Evolutionary conservation across 1,284 basidiomycete genomes (phyloP), one percentile per base, ranked within the genome.

Genomic region (Neotropicomus parvogracilis): DNA sequence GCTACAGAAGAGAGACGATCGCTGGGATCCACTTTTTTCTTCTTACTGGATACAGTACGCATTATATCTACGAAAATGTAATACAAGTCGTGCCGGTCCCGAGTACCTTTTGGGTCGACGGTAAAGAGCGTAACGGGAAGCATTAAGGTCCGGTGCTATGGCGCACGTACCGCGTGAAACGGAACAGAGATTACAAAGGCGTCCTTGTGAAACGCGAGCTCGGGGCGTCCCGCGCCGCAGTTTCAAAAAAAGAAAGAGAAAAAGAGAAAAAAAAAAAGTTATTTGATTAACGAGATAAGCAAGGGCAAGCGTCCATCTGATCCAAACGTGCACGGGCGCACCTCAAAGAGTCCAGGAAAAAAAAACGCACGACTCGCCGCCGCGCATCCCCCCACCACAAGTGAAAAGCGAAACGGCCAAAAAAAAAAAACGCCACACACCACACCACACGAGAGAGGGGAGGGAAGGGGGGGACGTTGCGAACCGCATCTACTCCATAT

Each of bases 21-120:
- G 8, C 8, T 24, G 24, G 24, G 8, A n/a, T n/a, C n/a, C 14
- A 20, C 7, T 11, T 28, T 16, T 16, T 17, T 12, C 27, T 41
- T 27, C 19, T 39, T 32, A 8, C 43, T 54, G 24, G 8, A 24
- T 24, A 56, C 7, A 17, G 14, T 56, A 33, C 27, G 11, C 9
- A 45, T 35, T 53, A 43, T 34, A 33, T 53, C 24, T 50, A 50
- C 17, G 28, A 27, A 33, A 19, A 33, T n/a, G 7, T 32, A 32
- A 31, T 47, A 34, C 27, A 11, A 24, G 4, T 14, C 32, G 16
- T 37, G 27, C n/a, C n/a, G n/a, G n/a, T n/a, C n/a, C n/a, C n/a
- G n/a, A n/a, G n/a, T n/a, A n/a, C n/a, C n/a, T n/a, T n/a, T n/a
- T n/a, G n/a, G n/a, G n/a, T n/a, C n/a, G n/a, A n/a, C n/a, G n/a